Conservation (phyloP, 371 early-diverging fungal species). For the Syncephalis plumigaleata region DNA sequence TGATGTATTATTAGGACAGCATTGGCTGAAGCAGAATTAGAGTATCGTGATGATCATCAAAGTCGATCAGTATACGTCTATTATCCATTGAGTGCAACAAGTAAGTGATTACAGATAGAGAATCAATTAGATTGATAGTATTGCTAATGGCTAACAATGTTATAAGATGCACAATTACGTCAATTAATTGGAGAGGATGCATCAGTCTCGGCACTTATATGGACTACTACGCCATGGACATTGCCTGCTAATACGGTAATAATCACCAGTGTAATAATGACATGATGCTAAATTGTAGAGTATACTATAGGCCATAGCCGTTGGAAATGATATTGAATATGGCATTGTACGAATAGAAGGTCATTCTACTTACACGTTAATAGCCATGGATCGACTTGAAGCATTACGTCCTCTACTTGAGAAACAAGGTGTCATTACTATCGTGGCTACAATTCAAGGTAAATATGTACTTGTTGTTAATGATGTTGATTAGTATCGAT, state of each 20-base stretch:
- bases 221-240: conserved; percentile 98
- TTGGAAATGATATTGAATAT: conserved; percentile 60
- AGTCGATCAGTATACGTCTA: conserved; percentile 60
- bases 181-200: background rate
- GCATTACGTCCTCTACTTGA: background rate
- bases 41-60: conserved; percentile 70
- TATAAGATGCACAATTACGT: background rate
- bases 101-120: conserved; percentile 11
- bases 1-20: conserved; percentile 38
- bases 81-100: conserved; percentile 22
- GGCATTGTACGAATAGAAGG: conserved; percentile 21
- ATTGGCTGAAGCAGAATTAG: conserved; percentile 82
- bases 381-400: conserved; percentile 18
- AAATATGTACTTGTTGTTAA: too few species aligned
- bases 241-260: conserved; percentile 64
- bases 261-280: background rate
- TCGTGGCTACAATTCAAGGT: background rate
- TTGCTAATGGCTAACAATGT: background rate
- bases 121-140: background rate
- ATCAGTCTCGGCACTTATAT: conserved; percentile 41
- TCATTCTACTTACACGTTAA: conserved; percentile 18
- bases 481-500: too few species aligned
- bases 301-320: conserved; percentile 38
- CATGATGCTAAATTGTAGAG: background rate
- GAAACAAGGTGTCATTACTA: background rate